Evolutionary conservation across 2,329 filamentous ascomycete species (phyloP).

Genomic region (Curvularia eragrostidis): DNA sequence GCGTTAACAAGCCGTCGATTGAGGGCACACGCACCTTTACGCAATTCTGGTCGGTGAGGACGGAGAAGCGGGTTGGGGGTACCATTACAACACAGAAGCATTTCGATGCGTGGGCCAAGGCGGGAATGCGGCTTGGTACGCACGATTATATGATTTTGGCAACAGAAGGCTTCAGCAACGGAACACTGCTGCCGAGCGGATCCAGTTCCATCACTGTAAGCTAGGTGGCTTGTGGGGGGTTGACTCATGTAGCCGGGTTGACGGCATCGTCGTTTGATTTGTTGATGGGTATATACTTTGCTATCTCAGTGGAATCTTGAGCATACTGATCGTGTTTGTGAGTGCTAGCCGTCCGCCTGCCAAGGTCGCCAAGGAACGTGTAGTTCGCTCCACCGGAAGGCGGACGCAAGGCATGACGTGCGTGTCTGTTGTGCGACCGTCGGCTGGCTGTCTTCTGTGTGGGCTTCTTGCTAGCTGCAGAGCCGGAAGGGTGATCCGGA

Average conservation of each 20-base stretch:
- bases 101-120: slow-evolving; percentile 37
- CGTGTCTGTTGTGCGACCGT: background rate
- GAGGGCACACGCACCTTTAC: slow-evolving; percentile 60
- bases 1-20: slow-evolving; percentile 60
- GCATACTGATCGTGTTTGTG: background rate
- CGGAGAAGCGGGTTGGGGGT: slow-evolving; percentile 57
- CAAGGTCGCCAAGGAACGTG: background rate
- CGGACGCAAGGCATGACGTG: background rate
- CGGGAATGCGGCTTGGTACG: slow-evolving; percentile 14
- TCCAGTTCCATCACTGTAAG: slow-evolving; percentile 15
- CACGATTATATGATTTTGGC: slow-evolving; percentile 17
- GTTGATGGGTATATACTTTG: background rate
- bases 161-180: slow-evolving; percentile 16
- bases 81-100: slow-evolving; percentile 37
- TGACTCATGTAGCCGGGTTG: background rate
- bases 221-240: background rate
- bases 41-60: slow-evolving; percentile 62
- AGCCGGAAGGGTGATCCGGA: background rate
- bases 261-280: background rate
- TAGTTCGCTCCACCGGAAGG: background rate
- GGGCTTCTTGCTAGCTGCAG: no score
- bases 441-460: background rate
- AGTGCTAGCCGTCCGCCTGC: background rate
- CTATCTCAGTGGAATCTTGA: background rate
- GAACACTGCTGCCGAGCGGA: slow-evolving; percentile 14